phyloP scores from a whole-genome alignment of 768 basidiomycete species.

The Rhizopogon sp. region DNA sequence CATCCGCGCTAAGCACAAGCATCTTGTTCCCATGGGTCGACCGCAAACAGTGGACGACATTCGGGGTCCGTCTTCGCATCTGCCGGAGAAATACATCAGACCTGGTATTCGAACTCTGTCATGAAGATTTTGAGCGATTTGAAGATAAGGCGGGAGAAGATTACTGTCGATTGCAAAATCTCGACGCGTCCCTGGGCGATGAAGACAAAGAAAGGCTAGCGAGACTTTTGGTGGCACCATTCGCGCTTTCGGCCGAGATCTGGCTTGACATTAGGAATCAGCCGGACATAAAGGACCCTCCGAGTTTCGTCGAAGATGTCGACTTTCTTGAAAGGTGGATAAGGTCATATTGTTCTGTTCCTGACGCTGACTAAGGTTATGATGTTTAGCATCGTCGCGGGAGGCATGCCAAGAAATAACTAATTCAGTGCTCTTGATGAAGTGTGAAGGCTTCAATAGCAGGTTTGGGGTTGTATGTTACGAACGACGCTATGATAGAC shows the following conservation, averaged over 20 bases:
- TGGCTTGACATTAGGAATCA: constrained; percentile 23
- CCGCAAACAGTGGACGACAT: constrained; percentile 18
- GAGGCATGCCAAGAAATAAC: neutral
- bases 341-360: neutral
- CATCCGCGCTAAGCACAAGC: constrained; percentile 10
- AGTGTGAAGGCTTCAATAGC: neutral
- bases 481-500: constrained; percentile 26
- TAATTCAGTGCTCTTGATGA: constrained; percentile 1
- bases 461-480: constrained; percentile 18
- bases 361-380: neutral
- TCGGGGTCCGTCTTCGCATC: constrained; percentile 17
- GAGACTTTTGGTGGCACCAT: constrained; percentile 7
- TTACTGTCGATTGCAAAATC: neutral
- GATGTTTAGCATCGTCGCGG: constrained; percentile 1
- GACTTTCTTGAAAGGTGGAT: constrained; percentile 20
- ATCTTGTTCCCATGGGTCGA: constrained; percentile 18
- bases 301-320: constrained; percentile 13
- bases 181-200: neutral
- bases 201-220: constrained; percentile 1
- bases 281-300: constrained; percentile 9
- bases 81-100: constrained; percentile 11
- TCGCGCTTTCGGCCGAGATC: constrained; percentile 14
- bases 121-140: constrained; percentile 16
- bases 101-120: constrained; percentile 16
- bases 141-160: constrained; percentile 11